Base-by-base conservation (phyloP, 148 eudicot genomes). In the Vaccinium corymbosum region DNA sequence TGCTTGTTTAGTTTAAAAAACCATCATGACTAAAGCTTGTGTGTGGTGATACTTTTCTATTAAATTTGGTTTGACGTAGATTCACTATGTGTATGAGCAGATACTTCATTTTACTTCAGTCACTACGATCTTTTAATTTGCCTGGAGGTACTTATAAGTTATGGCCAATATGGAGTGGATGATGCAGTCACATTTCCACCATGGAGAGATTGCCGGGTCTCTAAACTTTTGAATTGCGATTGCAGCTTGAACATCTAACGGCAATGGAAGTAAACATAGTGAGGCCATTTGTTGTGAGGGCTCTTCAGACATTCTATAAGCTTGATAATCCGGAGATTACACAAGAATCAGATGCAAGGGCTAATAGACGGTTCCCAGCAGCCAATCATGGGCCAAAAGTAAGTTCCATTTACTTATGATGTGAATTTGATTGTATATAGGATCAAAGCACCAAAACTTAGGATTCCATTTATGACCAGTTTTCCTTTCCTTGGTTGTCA, bases 201-300 rank as follows among this genome's bases (percentile, higher is more conserved):
- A 14, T 3, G 14, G 57, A 48, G 9, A 12, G 35, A 38, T 55
- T 83, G 76, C 78, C 61, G 74, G 50, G 49, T 27, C 72, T 32
- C 51, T 80, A 57, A 42, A 29, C 82, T 57, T 52, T 84, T 72
- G 53, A 75, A 80, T 80, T 87, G 85, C 81, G 35, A 78, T 64
- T 89, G 91, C 92, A 93, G 98, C 91, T 94, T 53, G 91, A 90
- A 90, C 90, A 96, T 86, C 90, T 96, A 32, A 92, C 99, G 78
- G 98, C 98, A 64, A 96, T 96, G 99, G 99, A 94, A 89, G 99
- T 94, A 89, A 96, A 96, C 85, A 90, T 93, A 85, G 94, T 94
- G 80, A 93, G 99, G 12, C 99, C 98, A 72, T 96, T 96, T 86
- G 90, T 94, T 20, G 92, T 94, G 78, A 90, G 92, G 76, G 93